Evolutionary conservation across 345 rosid genomes (phyloP).

Genomic region (Kernera saxatilis): DNA sequence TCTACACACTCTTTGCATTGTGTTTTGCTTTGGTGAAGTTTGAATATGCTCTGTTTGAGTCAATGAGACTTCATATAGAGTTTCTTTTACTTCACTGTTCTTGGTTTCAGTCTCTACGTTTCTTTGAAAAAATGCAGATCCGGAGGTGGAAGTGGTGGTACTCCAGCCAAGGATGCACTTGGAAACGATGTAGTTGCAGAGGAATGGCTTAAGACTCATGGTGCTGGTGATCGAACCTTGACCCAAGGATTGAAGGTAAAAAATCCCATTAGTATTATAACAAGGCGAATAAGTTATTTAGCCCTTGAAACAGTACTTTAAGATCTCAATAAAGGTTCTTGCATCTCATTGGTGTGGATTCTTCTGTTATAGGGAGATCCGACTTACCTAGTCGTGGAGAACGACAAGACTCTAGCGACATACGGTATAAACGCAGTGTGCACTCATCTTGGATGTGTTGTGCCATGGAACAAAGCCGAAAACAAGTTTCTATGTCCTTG

Average conservation of each 20-base stretch:
- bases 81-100: neutral
- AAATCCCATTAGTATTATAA: neutral
- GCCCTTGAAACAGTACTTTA: neutral
- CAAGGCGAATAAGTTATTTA: neutral
- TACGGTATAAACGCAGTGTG: conserved; percentile 84
- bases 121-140: conserved; percentile 31
- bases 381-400: conserved; percentile 93
- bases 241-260: conserved; percentile 85
- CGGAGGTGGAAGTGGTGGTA: conserved; percentile 60
- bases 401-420: conserved; percentile 71
- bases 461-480: conserved; percentile 84
- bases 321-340: neutral
- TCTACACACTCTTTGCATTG: too few relatives aligned
- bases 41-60: too few relatives aligned
- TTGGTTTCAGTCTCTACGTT: neutral
- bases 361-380: conserved; percentile 70
- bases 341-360: neutral
- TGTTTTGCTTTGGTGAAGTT: too few relatives aligned
- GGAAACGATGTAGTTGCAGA: conserved; percentile 72
- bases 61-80: neutral
- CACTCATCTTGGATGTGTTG: conserved; percentile 96
- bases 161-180: conserved; percentile 81
- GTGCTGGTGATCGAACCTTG: conserved; percentile 83
- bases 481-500: conserved; percentile 94
- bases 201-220: conserved; percentile 81